Evolutionary conservation across 176 grass and related monocot species (phyloP).

Genomic region (Cymbopogon citratus): DNA sequence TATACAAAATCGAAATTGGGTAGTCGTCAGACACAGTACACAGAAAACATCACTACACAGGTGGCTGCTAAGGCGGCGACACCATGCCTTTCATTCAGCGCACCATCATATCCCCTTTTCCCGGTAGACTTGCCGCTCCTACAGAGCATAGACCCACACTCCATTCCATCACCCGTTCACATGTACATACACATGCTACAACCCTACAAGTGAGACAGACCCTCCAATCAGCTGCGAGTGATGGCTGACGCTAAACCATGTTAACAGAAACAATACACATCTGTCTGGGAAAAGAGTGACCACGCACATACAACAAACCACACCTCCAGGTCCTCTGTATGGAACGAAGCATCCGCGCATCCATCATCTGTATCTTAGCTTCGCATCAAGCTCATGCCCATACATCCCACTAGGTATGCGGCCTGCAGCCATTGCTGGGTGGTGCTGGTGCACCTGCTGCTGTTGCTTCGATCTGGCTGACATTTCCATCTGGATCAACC

Average conservation of each 20-base stretch:
- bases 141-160: background rate
- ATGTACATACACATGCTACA: conserved; percentile 27
- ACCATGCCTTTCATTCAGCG: background rate
- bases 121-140: background rate
- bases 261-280: conserved; percentile 25
- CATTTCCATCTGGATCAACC: conserved; percentile 80
- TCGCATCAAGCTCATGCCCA: conserved; percentile 57
- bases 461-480: conserved; percentile 57
- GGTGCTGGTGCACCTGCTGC: conserved; percentile 55
- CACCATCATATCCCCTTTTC: background rate
- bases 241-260: conserved; percentile 23
- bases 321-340: background rate
- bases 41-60: conserved; percentile 17
- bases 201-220: background rate
- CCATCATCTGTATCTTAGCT: conserved; percentile 64
- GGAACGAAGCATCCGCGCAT: background rate
- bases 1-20: conserved; percentile 39
- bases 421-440: conserved; percentile 43
- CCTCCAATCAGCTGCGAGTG: background rate
- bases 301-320: conserved; percentile 26
- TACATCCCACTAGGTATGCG: conserved; percentile 50
- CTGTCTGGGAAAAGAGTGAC: background rate
- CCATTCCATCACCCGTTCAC: background rate
- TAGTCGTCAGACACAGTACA: conserved; percentile 2
- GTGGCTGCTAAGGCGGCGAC: conserved; percentile 16